Percentiles rank a stretch among this genome's conserved stretches.
phyloP scores from a whole-genome alignment of 2,329 filamentous ascomycete genomes.

The Coniochaeta prunicola region DNA sequence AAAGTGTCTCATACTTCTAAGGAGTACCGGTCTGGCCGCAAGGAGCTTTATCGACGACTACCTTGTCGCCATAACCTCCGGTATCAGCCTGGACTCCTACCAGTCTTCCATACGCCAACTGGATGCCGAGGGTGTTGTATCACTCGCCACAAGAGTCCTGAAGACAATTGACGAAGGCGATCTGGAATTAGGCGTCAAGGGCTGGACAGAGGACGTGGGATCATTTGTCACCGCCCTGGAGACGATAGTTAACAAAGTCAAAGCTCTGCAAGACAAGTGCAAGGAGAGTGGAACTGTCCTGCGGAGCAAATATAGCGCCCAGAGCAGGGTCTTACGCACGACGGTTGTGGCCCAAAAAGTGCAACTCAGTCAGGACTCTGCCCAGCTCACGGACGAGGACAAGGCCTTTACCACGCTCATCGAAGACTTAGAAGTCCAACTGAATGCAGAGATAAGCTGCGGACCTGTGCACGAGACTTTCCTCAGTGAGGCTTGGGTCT shows the following conservation, averaged over 20 bases:
- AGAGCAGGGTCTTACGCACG: conserved; percentile 62
- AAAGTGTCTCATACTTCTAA: conserved; percentile 39
- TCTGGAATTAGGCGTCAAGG: conserved; percentile 26
- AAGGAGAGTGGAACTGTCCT: conserved; percentile 42
- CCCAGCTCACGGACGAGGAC: conserved; percentile 63
- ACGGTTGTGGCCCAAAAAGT: conserved; percentile 78
- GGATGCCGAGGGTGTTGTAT: conserved; percentile 40
- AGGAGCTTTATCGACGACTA: conserved; percentile 50
- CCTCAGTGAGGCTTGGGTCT: conserved; percentile 68
- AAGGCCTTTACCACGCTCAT: conserved; percentile 62
- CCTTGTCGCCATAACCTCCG: conserved; percentile 50
- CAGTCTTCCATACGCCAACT: conserved; percentile 54
- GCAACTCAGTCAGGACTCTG: conserved; percentile 68
- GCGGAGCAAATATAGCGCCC: conserved; percentile 68
- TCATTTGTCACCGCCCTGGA: conserved; percentile 26
- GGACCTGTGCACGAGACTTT: conserved; percentile 40
- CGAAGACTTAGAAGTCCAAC: conserved; percentile 42
- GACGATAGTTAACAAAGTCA: conserved; percentile 37
- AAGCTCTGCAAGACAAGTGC: conserved; percentile 36
- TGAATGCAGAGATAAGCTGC: conserved; percentile 31
- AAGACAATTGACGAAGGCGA: conserved; percentile 27
- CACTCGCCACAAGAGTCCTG: conserved; percentile 35
- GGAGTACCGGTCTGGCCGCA: conserved; percentile 27
- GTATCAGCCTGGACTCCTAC: conserved; percentile 41
- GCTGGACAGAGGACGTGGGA: conserved; percentile 23